Evolutionary conservation across 441 rosid genomes (phyloP), one percentile per base, ranked within the genome.

Genomic region (Corymbia citriodora): DNA sequence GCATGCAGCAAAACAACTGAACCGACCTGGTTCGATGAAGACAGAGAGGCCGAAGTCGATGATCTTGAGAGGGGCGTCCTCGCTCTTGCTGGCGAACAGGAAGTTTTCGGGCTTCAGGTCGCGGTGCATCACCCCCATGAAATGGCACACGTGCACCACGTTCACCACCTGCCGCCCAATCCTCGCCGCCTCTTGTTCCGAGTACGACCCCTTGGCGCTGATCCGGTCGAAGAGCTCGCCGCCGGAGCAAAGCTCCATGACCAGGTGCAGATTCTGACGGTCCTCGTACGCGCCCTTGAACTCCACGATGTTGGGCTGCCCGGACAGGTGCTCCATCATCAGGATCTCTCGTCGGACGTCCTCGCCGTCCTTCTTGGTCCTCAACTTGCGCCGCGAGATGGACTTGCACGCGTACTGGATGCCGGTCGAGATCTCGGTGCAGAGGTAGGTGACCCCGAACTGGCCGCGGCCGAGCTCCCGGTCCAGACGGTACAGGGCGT

Each of bases 71-170:
- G 93, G 93, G 90, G 96, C 91, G 55, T 93, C 88, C 8, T 94
- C 91, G 9, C 91, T 94, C 23, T 72, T 90, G 92, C 91, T 94
- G 91, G 89, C 93, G 88, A 96, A 89, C 93, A 96, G 92, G 95
- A 96, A 95, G 89, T 96, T 95, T 94, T 96, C 96, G 50, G 97
- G 97, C 94, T 96, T 96, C 91, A 96, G 89, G 90, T 96, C 97
- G 79, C 95, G 92, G 83, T 96, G 98, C 91, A 95, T 93, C 91
- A 95, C 96, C 4, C 98, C 98, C 98, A 95, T 95, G 88, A 95
- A 96, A 91, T 95, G 96, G 90, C 98, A 95, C 45, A 91, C 97
- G 91, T 95, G 95, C 83, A 95, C 97, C 88, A 95, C 95, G 88
- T 94, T 95, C 87, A 96, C 94, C 57, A 96, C 93, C 95, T 95